Conservation (phyloP, 768 basidiomycete species). For the Mycena rebaudengoi region DNA sequence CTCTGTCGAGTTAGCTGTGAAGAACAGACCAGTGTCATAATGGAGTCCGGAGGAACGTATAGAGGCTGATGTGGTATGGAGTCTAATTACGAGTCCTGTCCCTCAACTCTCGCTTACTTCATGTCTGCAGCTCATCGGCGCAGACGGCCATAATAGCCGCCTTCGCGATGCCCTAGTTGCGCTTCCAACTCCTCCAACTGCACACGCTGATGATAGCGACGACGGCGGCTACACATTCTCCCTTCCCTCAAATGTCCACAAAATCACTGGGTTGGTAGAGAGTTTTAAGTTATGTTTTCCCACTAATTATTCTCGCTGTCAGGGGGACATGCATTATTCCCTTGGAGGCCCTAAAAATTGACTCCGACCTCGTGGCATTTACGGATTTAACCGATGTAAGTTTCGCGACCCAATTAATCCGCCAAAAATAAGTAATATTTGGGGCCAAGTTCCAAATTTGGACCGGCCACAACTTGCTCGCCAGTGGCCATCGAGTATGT, state of each 20-base stretch:
- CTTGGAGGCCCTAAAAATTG: too few species aligned
- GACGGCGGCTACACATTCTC: too few species aligned
- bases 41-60: not conserved
- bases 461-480: not conserved
- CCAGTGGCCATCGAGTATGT: slow-evolving; percentile 5
- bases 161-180: slow-evolving; percentile 3
- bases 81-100: too few species aligned
- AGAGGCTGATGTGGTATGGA: not conserved
- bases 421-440: not conserved
- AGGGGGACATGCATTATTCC: slow-evolving; percentile 4
- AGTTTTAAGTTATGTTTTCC: not conserved
- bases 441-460: slow-evolving; percentile 10
- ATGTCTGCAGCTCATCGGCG: slow-evolving; percentile 15
- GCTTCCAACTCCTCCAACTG: not conserved
- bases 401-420: not conserved
- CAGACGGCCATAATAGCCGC: slow-evolving; percentile 21
- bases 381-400: not conserved
- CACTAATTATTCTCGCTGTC: not conserved
- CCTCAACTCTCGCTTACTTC: not conserved
- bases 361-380: too few species aligned
- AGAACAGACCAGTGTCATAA: not conserved
- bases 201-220: too few species aligned
- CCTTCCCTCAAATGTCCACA: not conserved
- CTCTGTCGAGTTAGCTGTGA: slow-evolving; percentile 2
- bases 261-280: not conserved